Evolutionary conservation across 2,329 filamentous ascomycete species (phyloP).

Genomic region (Paramyrothecium sp.): DNA sequence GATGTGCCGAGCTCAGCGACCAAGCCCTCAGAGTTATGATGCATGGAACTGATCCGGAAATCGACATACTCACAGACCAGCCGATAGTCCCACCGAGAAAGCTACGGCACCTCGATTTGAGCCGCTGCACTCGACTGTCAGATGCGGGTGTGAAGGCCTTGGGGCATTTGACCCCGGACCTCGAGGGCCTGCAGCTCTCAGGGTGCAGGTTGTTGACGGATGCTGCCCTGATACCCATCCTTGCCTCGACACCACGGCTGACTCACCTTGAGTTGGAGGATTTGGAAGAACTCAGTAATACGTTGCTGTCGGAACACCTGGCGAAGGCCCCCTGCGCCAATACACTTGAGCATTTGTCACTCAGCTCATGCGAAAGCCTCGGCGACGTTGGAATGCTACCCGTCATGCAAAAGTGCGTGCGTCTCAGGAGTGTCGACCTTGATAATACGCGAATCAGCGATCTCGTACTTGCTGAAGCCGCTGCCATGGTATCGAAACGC

Average conservation of each 20-base stretch:
- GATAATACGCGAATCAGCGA: conserved; percentile 94
- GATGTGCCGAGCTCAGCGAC: conserved; percentile 77
- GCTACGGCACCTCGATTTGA: conserved; percentile 82
- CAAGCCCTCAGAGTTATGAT: conserved; percentile 71
- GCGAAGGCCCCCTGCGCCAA: conserved; percentile 73
- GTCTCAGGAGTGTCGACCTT: conserved; percentile 72
- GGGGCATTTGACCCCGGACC: conserved; percentile 70
- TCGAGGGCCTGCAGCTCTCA: conserved; percentile 82
- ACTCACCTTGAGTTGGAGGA: conserved; percentile 92
- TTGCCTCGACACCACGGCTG: conserved; percentile 73
- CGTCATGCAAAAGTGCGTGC: conserved; percentile 71
- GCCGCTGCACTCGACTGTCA: conserved; percentile 73
- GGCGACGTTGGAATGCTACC: conserved; percentile 83
- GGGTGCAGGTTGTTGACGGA: conserved; percentile 76
- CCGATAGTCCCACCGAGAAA: conserved; percentile 75
- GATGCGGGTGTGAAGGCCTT: conserved; percentile 69
- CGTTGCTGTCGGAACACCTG: conserved; percentile 67
- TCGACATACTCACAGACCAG: conserved; percentile 76
- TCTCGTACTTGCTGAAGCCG: conserved; percentile 80
- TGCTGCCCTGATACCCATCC: conserved; percentile 65
- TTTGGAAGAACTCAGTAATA: conserved; percentile 73
- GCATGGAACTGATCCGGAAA: conserved; percentile 71
- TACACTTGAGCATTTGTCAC: conserved; percentile 73
- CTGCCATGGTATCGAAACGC: conserved; percentile 72
- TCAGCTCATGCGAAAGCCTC: conserved; percentile 86